Conservation (phyloP, 768 basidiomycete genomes). For the Glaciozyma antarctica region DNA sequence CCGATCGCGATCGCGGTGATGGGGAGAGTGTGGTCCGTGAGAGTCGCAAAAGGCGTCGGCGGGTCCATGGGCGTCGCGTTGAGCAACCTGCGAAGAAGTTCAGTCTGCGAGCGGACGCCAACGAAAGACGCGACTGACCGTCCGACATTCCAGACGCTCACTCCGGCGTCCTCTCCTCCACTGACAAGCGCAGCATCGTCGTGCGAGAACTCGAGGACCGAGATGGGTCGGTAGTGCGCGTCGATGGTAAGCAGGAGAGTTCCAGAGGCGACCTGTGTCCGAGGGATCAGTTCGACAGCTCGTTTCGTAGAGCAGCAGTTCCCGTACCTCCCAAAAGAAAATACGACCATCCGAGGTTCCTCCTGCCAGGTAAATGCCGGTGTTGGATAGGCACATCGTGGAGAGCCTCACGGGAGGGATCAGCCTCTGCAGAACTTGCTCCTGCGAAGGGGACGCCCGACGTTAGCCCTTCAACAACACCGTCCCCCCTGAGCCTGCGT, state of each 20-base stretch:
- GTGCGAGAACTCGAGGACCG: slow-evolving; percentile 67
- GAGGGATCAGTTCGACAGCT: not conserved
- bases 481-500: slow-evolving; percentile 33
- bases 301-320: slow-evolving; percentile 23
- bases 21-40: slow-evolving; percentile 87
- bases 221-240: slow-evolving; percentile 86
- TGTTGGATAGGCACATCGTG: slow-evolving; percentile 63
- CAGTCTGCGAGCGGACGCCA: not conserved
- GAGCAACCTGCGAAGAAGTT: not conserved
- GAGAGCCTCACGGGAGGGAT: slow-evolving; percentile 82
- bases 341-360: slow-evolving; percentile 81
- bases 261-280: slow-evolving; percentile 45
- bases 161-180: slow-evolving; percentile 80
- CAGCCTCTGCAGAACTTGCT: slow-evolving; percentile 76
- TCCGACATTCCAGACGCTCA: slow-evolving; percentile 79
- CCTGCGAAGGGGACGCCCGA: slow-evolving; percentile 46
- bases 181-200: slow-evolving; percentile 73
- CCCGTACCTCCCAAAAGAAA: slow-evolving; percentile 88
- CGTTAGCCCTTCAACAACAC: not conserved
- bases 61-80: slow-evolving; percentile 24
- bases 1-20: slow-evolving; percentile 74
- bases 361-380: slow-evolving; percentile 70
- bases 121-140: slow-evolving; percentile 47
- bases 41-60: slow-evolving; percentile 59
- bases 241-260: slow-evolving; percentile 76